These are phyloP conservation scores for Quaeritorhiza haematococci DNA, from an alignment of 371 early-diverging fungal species.

Conservation along the genomic window DNA sequence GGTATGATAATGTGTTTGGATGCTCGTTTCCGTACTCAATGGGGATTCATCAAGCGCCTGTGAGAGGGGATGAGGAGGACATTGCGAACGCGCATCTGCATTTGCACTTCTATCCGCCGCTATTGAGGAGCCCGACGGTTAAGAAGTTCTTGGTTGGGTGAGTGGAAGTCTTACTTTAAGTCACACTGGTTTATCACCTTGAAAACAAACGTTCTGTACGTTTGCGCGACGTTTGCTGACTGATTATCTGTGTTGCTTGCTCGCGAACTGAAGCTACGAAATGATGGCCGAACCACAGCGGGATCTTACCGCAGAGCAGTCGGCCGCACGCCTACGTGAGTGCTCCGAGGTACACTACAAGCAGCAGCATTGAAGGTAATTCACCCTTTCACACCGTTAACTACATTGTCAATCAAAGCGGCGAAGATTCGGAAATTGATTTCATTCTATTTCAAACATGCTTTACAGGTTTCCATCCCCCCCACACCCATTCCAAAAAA, in stretches of 20 bases:
- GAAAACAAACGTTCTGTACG: not conserved
- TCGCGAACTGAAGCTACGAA: constrained; percentile 59
- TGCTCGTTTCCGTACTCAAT: constrained; percentile 93
- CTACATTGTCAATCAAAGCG: too few relatives aligned
- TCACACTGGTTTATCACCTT: not conserved
- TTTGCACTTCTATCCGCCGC: constrained; percentile 91
- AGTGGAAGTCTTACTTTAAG: constrained; percentile 28
- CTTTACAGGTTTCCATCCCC: too few relatives aligned
- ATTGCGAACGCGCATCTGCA: constrained; percentile 68
- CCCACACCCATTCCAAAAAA: too few relatives aligned
- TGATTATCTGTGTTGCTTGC: not conserved
- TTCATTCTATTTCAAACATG: too few relatives aligned
- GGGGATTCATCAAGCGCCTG: constrained; percentile 85
- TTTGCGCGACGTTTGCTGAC: not conserved
- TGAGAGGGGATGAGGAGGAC: constrained; percentile 30
- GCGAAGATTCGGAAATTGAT: too few relatives aligned
- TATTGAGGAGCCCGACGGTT: constrained; percentile 80
- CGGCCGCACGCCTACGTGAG: constrained; percentile 51
- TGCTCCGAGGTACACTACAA: constrained; percentile 32
- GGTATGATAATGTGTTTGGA: constrained; percentile 88
- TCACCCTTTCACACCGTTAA: too few relatives aligned
- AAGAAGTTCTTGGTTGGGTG: constrained; percentile 92
- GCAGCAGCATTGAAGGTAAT: too few relatives aligned
- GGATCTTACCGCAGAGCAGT: constrained; percentile 89
- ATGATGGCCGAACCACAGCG: constrained; percentile 90